Base-by-base conservation (phyloP, 2,329 filamentous ascomycete genomes). In the Monosporascus sp. region DNA sequence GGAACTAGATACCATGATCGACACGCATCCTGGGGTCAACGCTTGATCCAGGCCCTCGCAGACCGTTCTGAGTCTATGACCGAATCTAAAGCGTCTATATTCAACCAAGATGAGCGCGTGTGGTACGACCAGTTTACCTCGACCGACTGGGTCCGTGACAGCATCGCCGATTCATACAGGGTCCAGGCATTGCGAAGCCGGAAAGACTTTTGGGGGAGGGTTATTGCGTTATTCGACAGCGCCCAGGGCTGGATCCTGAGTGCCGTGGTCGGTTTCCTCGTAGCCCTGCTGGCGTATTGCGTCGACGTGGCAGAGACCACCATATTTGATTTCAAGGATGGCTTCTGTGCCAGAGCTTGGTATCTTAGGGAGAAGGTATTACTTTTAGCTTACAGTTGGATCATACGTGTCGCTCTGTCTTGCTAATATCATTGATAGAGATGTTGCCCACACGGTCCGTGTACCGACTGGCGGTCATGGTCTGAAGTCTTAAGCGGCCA, bases 41-140 rank as follows among this genome's bases (percentile, higher is more conserved):
- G 87, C 18, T 74, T 89, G 24, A 80, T 81, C 54, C 80, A 79
- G 55, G 86, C 82, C 50, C 74, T 89, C 52, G 75, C 72, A 53
- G 84, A 80, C 63, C 75, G 77, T 57, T 80, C 78, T 62, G 77
- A 80, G 31, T 79, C 78, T 55, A 73, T 86, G 70, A 70, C 77
- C 56, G 84, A 87, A 57, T 85, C 85, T 48, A 88, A 85, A 63
- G 74, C 78, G 37, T 85, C 83, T 5, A 72, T 88, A 9, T 86
- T 84, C 61, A 31, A 31, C 9, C 76, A 86, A 49, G 89, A 97
- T 65, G 91, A 97, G 61, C 85, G 94, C 55, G 88, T 95, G 9
- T 97, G 94, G 94, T 97, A 97, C 72, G 94, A 99, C 75, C 94
- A 99, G 71, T 96, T 96, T 65, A 96, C 91, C 6, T 96, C 90